Evolutionary conservation across 257 asterid genomes (phyloP).

Genomic region (Scutellaria baicalensis): DNA sequence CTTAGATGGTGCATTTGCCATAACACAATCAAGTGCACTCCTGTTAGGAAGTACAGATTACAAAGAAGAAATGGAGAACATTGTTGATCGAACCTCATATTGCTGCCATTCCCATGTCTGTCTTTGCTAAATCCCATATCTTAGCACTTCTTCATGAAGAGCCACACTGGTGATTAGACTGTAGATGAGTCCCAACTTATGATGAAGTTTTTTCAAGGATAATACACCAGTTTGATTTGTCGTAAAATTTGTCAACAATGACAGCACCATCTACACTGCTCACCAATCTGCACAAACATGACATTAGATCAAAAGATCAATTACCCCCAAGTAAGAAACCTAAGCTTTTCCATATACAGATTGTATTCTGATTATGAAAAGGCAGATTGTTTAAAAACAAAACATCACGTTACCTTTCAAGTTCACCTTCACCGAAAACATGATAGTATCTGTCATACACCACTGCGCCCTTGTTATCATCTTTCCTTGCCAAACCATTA

Average conservation of each 20-base stretch:
- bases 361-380: not conserved
- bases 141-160: not conserved
- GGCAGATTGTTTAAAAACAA: not conserved
- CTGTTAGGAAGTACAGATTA: not conserved
- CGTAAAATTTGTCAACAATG: conserved; percentile 69
- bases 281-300: conserved; percentile 49
- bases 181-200: not conserved
- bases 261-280: conserved; percentile 58
- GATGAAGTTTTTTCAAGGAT: conserved; percentile 73
- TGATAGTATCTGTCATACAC: conserved; percentile 94
- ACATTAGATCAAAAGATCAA: not conserved
- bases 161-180: not conserved
- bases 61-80: not conserved
- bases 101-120: not conserved
- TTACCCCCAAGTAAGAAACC: not conserved
- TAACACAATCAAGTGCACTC: not conserved
- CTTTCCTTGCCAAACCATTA: conserved; percentile 84
- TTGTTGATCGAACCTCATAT: not conserved
- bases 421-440: conserved; percentile 98
- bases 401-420: conserved; percentile 55
- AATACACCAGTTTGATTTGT: conserved; percentile 95
- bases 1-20: not conserved
- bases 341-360: too few relatives aligned
- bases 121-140: not conserved
- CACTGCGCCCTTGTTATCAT: conserved; percentile 88